Base-by-base conservation (phyloP, 768 basidiomycete genomes). In the Gelatoporia subvermispora region DNA sequence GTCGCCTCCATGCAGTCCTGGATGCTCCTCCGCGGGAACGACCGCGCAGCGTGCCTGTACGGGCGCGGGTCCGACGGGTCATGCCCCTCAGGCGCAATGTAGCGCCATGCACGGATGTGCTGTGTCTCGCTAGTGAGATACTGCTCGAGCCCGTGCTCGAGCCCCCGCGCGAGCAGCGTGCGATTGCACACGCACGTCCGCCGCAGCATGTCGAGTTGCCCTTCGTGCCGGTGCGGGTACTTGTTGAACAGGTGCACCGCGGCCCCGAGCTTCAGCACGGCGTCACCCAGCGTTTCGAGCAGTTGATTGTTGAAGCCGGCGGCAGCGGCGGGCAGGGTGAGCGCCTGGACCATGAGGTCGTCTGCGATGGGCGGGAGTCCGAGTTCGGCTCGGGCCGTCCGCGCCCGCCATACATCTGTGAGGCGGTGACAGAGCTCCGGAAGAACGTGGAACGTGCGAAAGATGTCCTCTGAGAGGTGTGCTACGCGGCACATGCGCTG, bases 1-100 rank as follows among this genome's bases (percentile, higher is more conserved):
- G 81, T 73, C 0, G 93, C 85, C 62, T 94, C 93, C 82, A 92
- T 88, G 60, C 86, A 91, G 59, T 94, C 92, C 59, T 90, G 88
- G 53, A 94, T 65, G 57, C 85, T 82, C 48, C 88, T 68, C 22
- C 88, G 74, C 3, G 84, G 79, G 48, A 82, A 78, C 34, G 66
- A 65, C 31, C 84, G 75, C 45, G 45, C 54, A n/a, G 71, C 71
- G 39, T 50, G 66, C 39, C 73, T n/a, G 65, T 18, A 37, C 41
- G 9, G 62, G 53, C 38, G 48, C 44, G 4, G 37, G 31, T 67
- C 52, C 25, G 65, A 63, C n/a, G 65, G 60, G 16, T 70, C 69
- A 9, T 71, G 70, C 2, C 66, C 60, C 15, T 65, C 65, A 0
- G 72, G 54, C 35, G 76, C 58, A 5, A 71, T 68, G 46, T 80